A percentile compares a stretch with the other conserved stretches of the same genome.
Conservation (phyloP, 495 filamentous ascomycete species). For the Pyrenula massariospora region DNA sequence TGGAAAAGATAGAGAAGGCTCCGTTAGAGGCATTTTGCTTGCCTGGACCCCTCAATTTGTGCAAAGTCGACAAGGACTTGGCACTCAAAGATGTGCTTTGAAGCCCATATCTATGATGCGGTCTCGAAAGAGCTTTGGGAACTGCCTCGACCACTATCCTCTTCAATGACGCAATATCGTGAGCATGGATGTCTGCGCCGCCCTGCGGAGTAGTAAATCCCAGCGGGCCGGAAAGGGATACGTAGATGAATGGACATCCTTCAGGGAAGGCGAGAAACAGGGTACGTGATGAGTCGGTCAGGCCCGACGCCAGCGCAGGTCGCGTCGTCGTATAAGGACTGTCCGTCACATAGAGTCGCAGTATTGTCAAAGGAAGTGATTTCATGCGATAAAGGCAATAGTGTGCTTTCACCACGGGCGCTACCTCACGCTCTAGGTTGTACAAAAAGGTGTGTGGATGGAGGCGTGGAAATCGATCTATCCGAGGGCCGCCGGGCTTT, state of each 20-base stretch:
- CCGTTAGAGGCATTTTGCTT: constrained; percentile 57
- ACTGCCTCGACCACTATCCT: constrained; percentile 62
- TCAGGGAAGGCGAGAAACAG: constrained; percentile 74
- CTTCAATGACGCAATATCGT: constrained; percentile 49
- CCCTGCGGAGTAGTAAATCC: constrained; percentile 7
- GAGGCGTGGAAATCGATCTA: constrained; percentile 48
- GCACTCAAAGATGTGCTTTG: constrained; percentile 54
- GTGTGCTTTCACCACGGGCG: constrained; percentile 68
- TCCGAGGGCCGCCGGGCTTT: constrained; percentile 6
- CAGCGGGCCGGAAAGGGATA: constrained; percentile 41
- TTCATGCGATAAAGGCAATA: constrained; percentile 59
- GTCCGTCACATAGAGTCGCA: constrained; percentile 65
- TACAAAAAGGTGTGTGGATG: constrained; percentile 64
- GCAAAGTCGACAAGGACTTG: constrained; percentile 52
- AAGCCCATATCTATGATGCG: constrained; percentile 54
- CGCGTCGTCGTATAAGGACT: constrained; percentile 54
- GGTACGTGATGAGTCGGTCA: constrained; percentile 40
- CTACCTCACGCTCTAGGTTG: constrained; percentile 57
- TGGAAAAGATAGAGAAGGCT: constrained; percentile 68
- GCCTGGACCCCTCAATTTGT: constrained; percentile 52
- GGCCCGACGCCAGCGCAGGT: constrained; percentile 15
- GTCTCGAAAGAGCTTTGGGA: constrained; percentile 63
- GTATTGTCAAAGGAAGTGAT: constrained; percentile 50
- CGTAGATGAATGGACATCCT: constrained; percentile 60
- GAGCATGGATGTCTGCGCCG: constrained; percentile 12